Evolutionary conservation across 2,329 filamentous ascomycete genomes (phyloP).

Genomic region (Cladobotryum protrusum): DNA sequence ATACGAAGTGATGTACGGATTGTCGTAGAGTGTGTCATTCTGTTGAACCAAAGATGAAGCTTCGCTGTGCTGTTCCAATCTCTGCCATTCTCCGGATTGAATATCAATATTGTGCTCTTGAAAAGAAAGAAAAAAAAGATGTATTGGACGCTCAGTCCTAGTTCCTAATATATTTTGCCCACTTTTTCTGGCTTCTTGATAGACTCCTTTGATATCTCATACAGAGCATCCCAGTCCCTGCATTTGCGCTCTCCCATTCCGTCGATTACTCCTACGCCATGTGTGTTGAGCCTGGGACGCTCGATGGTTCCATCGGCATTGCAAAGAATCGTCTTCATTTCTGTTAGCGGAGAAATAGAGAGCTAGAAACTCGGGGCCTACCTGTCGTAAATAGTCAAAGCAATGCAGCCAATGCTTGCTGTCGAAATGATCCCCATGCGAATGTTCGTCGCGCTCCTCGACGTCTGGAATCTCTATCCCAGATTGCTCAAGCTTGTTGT

Average conservation of each 20-base stretch:
- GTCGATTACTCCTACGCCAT: not conserved
- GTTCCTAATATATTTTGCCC: no score
- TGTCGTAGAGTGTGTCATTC: no score
- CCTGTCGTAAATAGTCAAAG: slow-evolving; percentile 12
- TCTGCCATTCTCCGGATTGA: no score
- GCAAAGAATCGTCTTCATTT: slow-evolving; percentile 6
- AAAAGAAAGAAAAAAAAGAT: no score
- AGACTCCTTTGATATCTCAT: no score
- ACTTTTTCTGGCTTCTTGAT: no score
- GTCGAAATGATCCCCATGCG: not conserved
- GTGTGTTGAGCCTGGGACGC: not conserved
- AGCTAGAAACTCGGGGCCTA: not conserved
- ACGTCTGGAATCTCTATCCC: not conserved
- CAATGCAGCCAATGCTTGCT: slow-evolving; percentile 1
- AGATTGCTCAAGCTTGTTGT: no score
- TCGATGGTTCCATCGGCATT: slow-evolving; percentile 9
- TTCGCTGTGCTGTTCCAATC: no score
- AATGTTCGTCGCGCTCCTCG: not conserved
- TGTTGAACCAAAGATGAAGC: no score
- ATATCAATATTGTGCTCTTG: no score
- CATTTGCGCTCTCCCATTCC: slow-evolving; percentile 7
- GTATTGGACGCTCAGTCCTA: no score
- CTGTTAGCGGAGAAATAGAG: not conserved
- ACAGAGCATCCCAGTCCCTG: slow-evolving; percentile 4
- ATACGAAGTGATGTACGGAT: no score